Evolutionary conservation across 192 early-diverging fungal genomes (phyloP).

Genomic region (Paraglomus brasilianum): DNA sequence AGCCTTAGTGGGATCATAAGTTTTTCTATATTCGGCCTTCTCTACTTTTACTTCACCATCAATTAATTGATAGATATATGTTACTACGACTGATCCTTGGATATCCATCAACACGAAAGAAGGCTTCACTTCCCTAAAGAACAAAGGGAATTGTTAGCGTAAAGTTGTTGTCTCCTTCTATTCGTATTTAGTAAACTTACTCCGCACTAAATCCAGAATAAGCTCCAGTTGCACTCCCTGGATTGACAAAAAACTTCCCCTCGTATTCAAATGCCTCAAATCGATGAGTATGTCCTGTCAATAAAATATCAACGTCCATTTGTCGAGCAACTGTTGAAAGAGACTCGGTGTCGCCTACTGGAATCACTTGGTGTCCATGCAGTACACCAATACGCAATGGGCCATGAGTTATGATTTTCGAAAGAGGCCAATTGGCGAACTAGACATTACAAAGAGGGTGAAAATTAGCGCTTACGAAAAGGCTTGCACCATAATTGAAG

Average conservation of each 20-base stretch:
- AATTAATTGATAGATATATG: slow-evolving; percentile 93
- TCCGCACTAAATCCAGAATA: slow-evolving; percentile 42
- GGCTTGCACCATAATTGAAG: neutral
- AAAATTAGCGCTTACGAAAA: slow-evolving; percentile 3
- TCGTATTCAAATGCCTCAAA: slow-evolving; percentile 93
- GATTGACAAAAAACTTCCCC: slow-evolving; percentile 91
- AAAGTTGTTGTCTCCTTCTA: too few species aligned
- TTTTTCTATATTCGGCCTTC: slow-evolving; percentile 84
- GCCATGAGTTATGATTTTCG: slow-evolving; percentile 65
- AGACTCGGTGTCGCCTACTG: slow-evolving; percentile 73
- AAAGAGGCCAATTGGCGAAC: slow-evolving; percentile 56
- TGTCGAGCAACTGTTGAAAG: slow-evolving; percentile 77
- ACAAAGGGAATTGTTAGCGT: too few species aligned
- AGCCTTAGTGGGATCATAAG: too few species aligned
- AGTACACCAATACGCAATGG: slow-evolving; percentile 70
- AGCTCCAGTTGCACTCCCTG: slow-evolving; percentile 93
- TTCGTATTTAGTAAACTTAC: neutral
- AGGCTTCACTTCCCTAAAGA: slow-evolving; percentile 67
- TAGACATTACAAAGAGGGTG: slow-evolving; percentile 18
- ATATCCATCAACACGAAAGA: slow-evolving; percentile 98
- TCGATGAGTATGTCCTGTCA: slow-evolving; percentile 84
- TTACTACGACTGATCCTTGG: slow-evolving; percentile 66
- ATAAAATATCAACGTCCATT: slow-evolving; percentile 89
- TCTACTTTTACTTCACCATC: slow-evolving; percentile 92
- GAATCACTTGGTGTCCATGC: slow-evolving; percentile 87